Evolutionary conservation across 2,329 filamentous ascomycete genomes (phyloP), one percentile per base, ranked within the genome.

Genomic region (Penicillium expansum): DNA sequence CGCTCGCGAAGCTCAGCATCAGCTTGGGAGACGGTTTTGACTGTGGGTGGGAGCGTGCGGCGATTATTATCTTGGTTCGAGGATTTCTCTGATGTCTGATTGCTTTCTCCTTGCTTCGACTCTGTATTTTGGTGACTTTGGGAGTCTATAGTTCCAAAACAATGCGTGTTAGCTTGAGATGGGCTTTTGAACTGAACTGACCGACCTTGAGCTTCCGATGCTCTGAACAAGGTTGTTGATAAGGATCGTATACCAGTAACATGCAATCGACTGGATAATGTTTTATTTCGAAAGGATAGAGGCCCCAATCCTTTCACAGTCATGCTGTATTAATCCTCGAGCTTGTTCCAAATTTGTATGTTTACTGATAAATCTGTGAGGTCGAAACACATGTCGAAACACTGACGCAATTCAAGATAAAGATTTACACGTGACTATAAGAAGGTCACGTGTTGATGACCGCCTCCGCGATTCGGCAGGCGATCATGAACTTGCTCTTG

Each of bases 1-100:
- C 86, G 89, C 57, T 80, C 70, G 39, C 80, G 79, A 24, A 92
- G 71, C 63, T 91, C 88, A 59, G 84, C 83, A 66, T 92, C 89
- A 1, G 84, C 71, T 64, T 91, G 80, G 0, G 83, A 78, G 55
- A 83, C 77, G 0, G 85, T 86, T 70, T 88, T 89, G 56, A 69
- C 62, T 58, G 66, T 67, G 60, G 68, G 51, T 32, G 57, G n/a
- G 16, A 42, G 56, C 16, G 58, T 32, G 35, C 39, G 41, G 24
- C 50, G 18, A 29, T 64, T 63, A 33, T 42, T 43, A 37, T 45
- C 29, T 47, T 47, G 6, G 13, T 45, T 54, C 20, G 62, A 42
- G 10, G 38, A 8, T 22, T 49, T 54, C 43, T 22, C 14, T 9
- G 29, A 42, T 8, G 8, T 37, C 7, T 33, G 48, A 3, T 41